Percentiles rank a stretch among this genome's conserved stretches.
Evolutionary conservation across 345 rosid genomes (phyloP).

Genomic region (Punica granatum): DNA sequence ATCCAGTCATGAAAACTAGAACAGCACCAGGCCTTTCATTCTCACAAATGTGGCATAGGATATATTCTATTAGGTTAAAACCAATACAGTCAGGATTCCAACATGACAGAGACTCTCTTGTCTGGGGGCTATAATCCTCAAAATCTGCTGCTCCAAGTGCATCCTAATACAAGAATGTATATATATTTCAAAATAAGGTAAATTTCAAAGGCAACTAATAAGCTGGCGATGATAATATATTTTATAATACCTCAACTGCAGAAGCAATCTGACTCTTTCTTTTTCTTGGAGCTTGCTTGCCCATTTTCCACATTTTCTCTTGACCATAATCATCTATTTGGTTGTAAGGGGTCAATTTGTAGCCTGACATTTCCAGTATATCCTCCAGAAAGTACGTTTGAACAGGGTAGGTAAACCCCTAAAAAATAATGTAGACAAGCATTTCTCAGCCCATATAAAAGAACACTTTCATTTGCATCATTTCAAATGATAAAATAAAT

Average conservation of each 20-base stretch:
- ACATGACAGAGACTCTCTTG: conserved; percentile 63
- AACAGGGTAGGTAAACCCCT: conserved; percentile 87
- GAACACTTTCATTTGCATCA: background rate
- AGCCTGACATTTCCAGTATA: conserved; percentile 66
- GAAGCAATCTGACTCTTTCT: conserved; percentile 84
- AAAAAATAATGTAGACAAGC: background rate
- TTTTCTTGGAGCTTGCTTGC: conserved; percentile 73
- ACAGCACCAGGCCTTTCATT: conserved; percentile 73
- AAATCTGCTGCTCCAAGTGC: conserved; percentile 68
- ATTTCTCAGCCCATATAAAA: background rate
- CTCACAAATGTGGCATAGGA: conserved; percentile 63
- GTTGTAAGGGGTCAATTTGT: conserved; percentile 63
- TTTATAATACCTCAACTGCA: conserved; percentile 62
- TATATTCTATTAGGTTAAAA: conserved; percentile 74
- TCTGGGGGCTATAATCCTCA: conserved; percentile 46
- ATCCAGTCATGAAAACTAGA: conserved; percentile 90
- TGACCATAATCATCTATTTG: conserved; percentile 93
- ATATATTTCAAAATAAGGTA: conserved; percentile 7
- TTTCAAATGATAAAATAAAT: no score
- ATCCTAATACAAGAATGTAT: conserved; percentile 35
- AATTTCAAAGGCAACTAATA: conserved; percentile 6
- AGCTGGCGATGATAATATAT: conserved; percentile 2
- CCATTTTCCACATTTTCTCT: conserved; percentile 80
- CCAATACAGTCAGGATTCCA: conserved; percentile 97
- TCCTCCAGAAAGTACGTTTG: conserved; percentile 67